Base-by-base conservation (phyloP, 1,139 yeast species). In the Sugiyamaella pinicola region DNA sequence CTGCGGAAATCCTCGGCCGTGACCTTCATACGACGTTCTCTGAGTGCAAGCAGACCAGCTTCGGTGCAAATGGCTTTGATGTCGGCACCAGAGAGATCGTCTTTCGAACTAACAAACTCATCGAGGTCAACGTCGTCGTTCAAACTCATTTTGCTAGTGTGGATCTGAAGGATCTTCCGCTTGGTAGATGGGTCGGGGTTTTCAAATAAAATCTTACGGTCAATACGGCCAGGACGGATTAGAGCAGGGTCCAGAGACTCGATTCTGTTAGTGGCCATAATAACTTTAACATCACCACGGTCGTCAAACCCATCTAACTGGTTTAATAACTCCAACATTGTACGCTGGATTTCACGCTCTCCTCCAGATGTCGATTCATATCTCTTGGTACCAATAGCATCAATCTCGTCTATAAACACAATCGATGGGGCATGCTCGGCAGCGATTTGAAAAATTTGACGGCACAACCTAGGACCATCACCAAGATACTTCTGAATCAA, bases 281-380 rank as follows among this genome's bases (percentile, higher is more conserved):
- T 90, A 41, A 95, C 99, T 77, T 95, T 95, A 61, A 95, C 96
- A 68, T 93, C 99, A 51, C 98, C 98, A 67, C 98, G 81, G 71
- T 91, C 98, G 69, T 95, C 99, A 69, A 95, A 95, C 40, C 99
- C 99, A 70, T 95, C 99, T 65, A 95, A 80, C 74, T 95, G 99
- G 70, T 93, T 95, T 66, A 95, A 80, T 65, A 95, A 77, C 73
- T 95, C 99, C 81, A 95, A 79, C 98, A 95, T 91, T 24, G 99
- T 95, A 78, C 99, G 84, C 75, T 95, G 99, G 62, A 95, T 89
- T 74, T 95, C 99, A 65, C 97, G 82, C 74, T 93, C 99, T 67
- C 98, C 99, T 35, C 99, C 98, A 31, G 96, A 86, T 24, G 93
- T 83, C 0, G 97, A 89, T 58, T 93, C 99, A 70, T 91, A 93